Evolutionary conservation across 345 rosid genomes (phyloP).

Genomic region (Eucalyptus cloeziana): DNA sequence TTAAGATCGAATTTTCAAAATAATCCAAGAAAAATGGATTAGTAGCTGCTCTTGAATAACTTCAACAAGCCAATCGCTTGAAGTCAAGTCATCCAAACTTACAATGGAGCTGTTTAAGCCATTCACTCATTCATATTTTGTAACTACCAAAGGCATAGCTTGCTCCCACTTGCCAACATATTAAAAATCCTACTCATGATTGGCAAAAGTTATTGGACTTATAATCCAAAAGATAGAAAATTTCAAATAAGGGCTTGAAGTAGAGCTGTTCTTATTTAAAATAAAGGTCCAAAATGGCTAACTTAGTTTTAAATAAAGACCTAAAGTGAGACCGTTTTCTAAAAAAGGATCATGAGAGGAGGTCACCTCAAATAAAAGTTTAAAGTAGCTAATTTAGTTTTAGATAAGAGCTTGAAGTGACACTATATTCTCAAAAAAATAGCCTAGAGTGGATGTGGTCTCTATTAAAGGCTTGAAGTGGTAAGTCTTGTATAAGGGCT

Average conservation of each 20-base stretch:
- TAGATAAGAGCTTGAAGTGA: background rate
- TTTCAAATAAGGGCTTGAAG: background rate
- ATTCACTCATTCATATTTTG: background rate
- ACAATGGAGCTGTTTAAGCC: background rate
- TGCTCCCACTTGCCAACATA: background rate
- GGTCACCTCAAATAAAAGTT: background rate
- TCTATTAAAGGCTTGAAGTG: background rate
- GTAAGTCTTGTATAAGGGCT: background rate
- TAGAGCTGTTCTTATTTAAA: background rate
- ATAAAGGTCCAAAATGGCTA: background rate
- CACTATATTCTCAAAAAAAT: background rate
- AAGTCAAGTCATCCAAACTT: background rate
- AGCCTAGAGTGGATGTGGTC: too few species aligned
- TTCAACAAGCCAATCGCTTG: background rate
- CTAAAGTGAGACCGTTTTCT: background rate
- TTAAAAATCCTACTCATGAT: background rate
- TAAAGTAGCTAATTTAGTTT: background rate
- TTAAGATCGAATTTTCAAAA: background rate
- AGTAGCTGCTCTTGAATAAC: background rate
- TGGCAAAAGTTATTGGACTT: background rate
- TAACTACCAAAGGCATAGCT: background rate
- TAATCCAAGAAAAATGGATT: background rate
- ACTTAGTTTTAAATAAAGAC: background rate
- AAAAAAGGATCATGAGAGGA: background rate
- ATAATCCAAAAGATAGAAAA: background rate